A percentile compares a stretch with the other conserved stretches of the same genome.
These are phyloP conservation scores for Nitzschia sp. DNA, from an alignment of 108 stramenopile species.

Conservation along the genomic window DNA sequence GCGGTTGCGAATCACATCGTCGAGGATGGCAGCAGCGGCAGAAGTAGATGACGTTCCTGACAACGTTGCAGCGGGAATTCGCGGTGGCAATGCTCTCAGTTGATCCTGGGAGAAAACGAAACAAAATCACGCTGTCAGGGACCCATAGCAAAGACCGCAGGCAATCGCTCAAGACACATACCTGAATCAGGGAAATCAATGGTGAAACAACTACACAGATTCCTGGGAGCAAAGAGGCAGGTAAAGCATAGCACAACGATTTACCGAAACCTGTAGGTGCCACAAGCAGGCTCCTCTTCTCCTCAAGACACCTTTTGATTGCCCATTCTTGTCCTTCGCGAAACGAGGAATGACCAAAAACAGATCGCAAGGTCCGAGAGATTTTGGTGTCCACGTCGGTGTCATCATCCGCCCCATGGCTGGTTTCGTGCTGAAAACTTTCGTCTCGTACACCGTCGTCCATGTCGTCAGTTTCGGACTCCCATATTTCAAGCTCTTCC, in stretches of 20 bases:
- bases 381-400: conserved; percentile 9
- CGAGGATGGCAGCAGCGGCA: conserved; percentile 76
- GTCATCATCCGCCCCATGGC: not conserved
- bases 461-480: conserved; percentile 4
- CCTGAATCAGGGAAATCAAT: conserved; percentile 92
- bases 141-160: conserved; percentile 17
- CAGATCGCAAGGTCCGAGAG: conserved; percentile 35
- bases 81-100: conserved; percentile 78
- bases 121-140: not conserved
- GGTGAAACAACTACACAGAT: conserved; percentile 95
- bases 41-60: conserved; percentile 66
- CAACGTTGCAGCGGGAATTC: conserved; percentile 82
- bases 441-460: conserved; percentile 21
- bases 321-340: conserved; percentile 93
- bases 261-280: conserved; percentile 99
- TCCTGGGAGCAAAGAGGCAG: conserved; percentile 87
- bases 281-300: conserved; percentile 81
- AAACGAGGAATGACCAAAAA: conserved; percentile 76
- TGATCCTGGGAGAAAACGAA: conserved; percentile 58
- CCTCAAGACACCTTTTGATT: conserved; percentile 67
- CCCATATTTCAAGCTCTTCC: conserved; percentile 50
- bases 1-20: conserved; percentile 71
- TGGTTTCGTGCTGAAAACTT: not conserved
- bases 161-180: conserved; percentile 12
- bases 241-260: conserved; percentile 94